Evolutionary conservation across 768 basidiomycete species (phyloP), one percentile per base, ranked within the genome.

Genomic region (Cyathus striatus): DNA sequence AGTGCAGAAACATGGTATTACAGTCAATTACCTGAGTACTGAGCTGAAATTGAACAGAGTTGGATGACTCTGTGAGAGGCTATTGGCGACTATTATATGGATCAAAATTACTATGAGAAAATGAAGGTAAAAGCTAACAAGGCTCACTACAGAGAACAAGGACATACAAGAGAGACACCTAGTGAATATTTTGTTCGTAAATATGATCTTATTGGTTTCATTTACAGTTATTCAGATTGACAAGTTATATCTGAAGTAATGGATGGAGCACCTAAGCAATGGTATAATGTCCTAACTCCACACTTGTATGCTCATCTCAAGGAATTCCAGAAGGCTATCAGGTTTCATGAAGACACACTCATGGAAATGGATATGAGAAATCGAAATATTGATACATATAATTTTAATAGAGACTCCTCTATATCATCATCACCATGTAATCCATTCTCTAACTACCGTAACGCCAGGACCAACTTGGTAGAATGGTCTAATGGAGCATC

Each of bases 131-230:
- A 52, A 14, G 64, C 65, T 0, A 55, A 50, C 12, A 30, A 48
- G 6, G 56, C 60, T 3, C 25, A 23, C 9, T 68, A 64, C 46
- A 32, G 63, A 4, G 64, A 68, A 7, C 0, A 44, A 1, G 49
- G 51, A 1, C 40, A 63, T 40, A 4, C 45, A 0, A 34, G 35
- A 3, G 66, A 68, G 36, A 57, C 50, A 1, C 65, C 66, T 0
- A 64, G 63, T 40, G 54, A 65, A n/a, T 68, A 64, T 39, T 62
- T 49, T 47, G 62, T 65, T 34, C 49, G 63, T 1, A n/a, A n/a
- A n/a, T n/a, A n/a, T n/a, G n/a, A n/a, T n/a, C n/a, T n/a, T n/a
- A n/a, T n/a, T n/a, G n/a, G 50, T 1, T 17, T 48, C 2, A 33
- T 37, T 14, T 51, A 38, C 4, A 18, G 40, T 4, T 43, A 43